Evolutionary conservation across 2,329 filamentous ascomycete species (phyloP), one percentile per base, ranked within the genome.

Genomic region (Claviceps sp.): DNA sequence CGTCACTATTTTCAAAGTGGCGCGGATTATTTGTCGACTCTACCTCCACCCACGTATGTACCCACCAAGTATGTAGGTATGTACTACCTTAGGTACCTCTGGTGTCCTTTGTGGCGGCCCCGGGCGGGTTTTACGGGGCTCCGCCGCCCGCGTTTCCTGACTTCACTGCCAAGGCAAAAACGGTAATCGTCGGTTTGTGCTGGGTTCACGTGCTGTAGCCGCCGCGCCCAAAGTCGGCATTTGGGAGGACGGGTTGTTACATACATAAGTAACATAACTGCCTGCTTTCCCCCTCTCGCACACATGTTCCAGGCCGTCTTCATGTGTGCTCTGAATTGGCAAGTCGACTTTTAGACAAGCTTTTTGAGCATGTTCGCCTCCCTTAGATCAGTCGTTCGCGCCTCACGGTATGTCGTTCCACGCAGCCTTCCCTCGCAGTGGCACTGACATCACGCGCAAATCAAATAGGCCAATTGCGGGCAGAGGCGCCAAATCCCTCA

Each of bases 21-120:
- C 16, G 11, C 55, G 55, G 55, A 56, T 54, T 52, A 55, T 24
- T 24, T 24, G 24, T 56, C 51, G 19, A 19, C 19, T 19, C 19
- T 19, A 19, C 19, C 19, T 19, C 19, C 2, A 19, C 19, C 19
- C 19, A 19, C 19, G 2, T 19, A 19, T 19, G 19, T 19, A 19
- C 19, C 19, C 2, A 19, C 19, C 19, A 19, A 2, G 19, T n/a
- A n/a, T n/a, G n/a, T n/a, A n/a, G n/a, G n/a, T n/a, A n/a, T n/a
- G n/a, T n/a, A n/a, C n/a, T n/a, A n/a, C n/a, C n/a, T n/a, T n/a
- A 19, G 19, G 19, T 19, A 19, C 19, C 19, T 19, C n/a, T n/a
- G n/a, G 42, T 8, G 16, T 47, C 19, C 52, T 47, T 40, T 22
- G 48, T 22, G 17, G 17, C 17, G 17, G 17, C 17, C 17, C 17